Conservation (phyloP, 2,329 filamentous ascomycete genomes). For the Cercospora sesami region DNA sequence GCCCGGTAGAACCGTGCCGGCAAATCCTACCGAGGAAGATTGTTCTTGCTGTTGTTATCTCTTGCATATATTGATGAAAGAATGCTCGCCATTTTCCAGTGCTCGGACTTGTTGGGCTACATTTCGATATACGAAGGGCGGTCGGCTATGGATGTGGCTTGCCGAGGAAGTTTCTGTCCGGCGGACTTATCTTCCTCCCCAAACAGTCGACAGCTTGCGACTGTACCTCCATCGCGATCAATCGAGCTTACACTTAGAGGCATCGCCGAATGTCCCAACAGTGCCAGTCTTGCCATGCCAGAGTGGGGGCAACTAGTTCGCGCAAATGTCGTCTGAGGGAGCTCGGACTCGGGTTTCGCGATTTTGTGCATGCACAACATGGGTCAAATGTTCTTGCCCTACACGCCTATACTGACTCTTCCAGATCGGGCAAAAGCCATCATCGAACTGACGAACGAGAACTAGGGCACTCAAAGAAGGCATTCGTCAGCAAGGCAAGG, state of each 20-base stretch:
- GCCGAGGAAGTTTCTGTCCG: not conserved
- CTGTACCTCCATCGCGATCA: not conserved
- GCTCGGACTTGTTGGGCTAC: not conserved
- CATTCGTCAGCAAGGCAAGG: not conserved
- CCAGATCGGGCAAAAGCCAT: not conserved
- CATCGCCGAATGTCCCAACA: not conserved
- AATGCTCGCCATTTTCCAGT: not conserved
- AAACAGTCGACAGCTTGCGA: not conserved
- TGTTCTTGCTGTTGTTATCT: not conserved
- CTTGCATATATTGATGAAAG: not conserved
- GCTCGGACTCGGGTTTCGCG: not conserved
- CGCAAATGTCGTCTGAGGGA: not conserved
- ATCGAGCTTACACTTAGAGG: not conserved
- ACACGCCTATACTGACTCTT: not conserved
- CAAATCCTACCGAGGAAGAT: not conserved
- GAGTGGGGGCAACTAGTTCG: not conserved
- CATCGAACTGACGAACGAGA: not conserved
- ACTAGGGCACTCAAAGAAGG: not conserved
- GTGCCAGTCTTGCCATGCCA: not conserved
- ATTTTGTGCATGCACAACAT: not conserved
- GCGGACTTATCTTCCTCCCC: not conserved
- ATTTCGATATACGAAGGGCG: not conserved
- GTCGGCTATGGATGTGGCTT: not conserved
- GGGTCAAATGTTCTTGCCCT: not conserved
- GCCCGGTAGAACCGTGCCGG: not conserved